A percentile compares a stretch with the other conserved stretches of the same genome.
phyloP scores from a whole-genome alignment of 2,329 filamentous ascomycete genomes.

The Escovopsis weberi region DNA sequence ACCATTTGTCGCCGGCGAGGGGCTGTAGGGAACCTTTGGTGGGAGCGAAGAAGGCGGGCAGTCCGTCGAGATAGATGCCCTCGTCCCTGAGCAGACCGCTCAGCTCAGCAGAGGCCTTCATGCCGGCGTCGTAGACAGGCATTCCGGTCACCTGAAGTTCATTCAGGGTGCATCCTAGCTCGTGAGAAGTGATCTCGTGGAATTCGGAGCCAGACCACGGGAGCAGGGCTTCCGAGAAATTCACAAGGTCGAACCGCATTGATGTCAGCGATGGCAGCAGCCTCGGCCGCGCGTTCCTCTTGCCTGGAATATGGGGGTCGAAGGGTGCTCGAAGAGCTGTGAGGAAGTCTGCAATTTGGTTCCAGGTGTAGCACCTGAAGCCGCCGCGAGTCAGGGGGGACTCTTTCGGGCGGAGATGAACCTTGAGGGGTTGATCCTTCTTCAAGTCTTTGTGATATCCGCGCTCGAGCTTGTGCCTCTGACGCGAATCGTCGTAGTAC shows the following conservation, averaged over 20 bases:
- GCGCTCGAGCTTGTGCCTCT: conserved; percentile 26
- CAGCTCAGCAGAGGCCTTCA: conserved; percentile 32
- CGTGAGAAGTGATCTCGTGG: conserved; percentile 38
- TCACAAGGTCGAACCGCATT: conserved; percentile 39
- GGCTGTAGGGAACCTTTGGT: conserved; percentile 22
- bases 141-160: conserved; percentile 39
- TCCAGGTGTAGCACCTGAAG: conserved; percentile 41
- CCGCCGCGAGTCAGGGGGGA: conserved; percentile 32
- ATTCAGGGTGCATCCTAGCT: conserved; percentile 37
- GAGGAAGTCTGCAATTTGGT: conserved; percentile 38
- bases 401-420: conserved; percentile 29
- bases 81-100: conserved; percentile 39
- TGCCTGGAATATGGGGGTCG: conserved; percentile 24
- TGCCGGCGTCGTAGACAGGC: conserved; percentile 32
- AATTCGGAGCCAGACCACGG: conserved; percentile 31
- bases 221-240: conserved; percentile 33
- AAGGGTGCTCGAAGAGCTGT: conserved; percentile 35
- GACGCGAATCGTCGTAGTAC: conserved; percentile 38
- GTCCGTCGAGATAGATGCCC: conserved; percentile 34
- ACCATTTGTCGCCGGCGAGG: conserved; percentile 25
- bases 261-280: conserved; percentile 32
- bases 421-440: conserved; percentile 25
- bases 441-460: conserved; percentile 29
- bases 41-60: conserved; percentile 27
- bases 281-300: conserved; percentile 22